Evolutionary conservation across 139 green algal species (phyloP).

Genomic region (Volvox reticuliferus): DNA sequence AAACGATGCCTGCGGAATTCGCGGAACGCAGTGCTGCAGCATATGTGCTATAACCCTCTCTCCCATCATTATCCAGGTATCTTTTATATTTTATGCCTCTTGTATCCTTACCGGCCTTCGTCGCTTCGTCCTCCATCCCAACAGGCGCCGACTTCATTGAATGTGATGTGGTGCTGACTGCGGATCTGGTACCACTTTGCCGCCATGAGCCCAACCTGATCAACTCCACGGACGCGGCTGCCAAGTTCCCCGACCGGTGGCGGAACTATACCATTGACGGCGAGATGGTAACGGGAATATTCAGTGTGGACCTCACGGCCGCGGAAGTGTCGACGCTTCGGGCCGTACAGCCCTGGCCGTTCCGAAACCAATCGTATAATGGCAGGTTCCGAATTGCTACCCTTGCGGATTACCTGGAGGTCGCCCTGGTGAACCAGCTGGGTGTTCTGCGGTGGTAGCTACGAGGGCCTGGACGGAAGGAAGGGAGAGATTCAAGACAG

Average conservation of each 20-base stretch:
- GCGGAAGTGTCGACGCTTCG: conserved; percentile 32
- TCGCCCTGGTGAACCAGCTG: conserved; percentile 40
- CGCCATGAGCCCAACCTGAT: conserved; percentile 76
- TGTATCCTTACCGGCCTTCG: background rate
- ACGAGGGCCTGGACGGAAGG: background rate
- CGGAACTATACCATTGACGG: conserved; percentile 65
- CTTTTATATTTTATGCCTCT: background rate
- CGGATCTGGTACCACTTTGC: conserved; percentile 71
- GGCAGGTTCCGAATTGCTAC: conserved; percentile 46
- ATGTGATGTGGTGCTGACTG: conserved; percentile 78
- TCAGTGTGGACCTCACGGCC: conserved; percentile 46
- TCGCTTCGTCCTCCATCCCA: background rate
- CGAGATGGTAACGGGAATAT: conserved; percentile 51
- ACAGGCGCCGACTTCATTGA: conserved; percentile 78
- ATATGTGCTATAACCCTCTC: too few species aligned
- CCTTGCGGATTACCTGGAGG: conserved; percentile 51
- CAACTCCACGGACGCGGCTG: conserved; percentile 65
- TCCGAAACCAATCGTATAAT: conserved; percentile 57
- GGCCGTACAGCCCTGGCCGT: conserved; percentile 53
- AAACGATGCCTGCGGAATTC: too few species aligned
- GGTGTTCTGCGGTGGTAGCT: too few species aligned
- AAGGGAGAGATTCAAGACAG: background rate
- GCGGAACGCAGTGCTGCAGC: too few species aligned
- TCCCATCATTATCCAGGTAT: background rate
- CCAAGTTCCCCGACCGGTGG: conserved; percentile 58